Conservation (phyloP, 768 basidiomycete genomes). For the Boletus patriciae region DNA sequence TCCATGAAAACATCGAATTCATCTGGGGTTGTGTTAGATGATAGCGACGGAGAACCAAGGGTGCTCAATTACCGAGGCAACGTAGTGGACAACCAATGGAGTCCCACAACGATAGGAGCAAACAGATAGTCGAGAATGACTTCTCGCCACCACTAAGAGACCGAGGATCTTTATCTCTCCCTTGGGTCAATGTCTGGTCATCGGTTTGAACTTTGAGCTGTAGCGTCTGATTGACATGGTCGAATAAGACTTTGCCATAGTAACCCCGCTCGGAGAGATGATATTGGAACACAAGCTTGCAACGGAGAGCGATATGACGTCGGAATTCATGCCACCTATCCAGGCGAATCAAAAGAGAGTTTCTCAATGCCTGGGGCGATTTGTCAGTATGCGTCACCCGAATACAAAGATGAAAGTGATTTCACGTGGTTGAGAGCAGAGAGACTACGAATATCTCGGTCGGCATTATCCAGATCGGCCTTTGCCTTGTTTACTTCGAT, state of each 20-base stretch:
- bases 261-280: conserved; percentile 86
- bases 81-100: conserved; percentile 91
- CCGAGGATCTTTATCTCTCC: conserved; percentile 78
- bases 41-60: neutral
- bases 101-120: conserved; percentile 95
- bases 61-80: conserved; percentile 66
- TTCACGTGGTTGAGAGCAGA: conserved; percentile 62
- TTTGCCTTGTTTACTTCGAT: conserved; percentile 66
- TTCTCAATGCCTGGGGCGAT: conserved; percentile 58
- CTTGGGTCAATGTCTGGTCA: conserved; percentile 66
- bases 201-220: conserved; percentile 82
- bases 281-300: conserved; percentile 78
- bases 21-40: conserved; percentile 46
- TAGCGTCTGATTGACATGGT: conserved; percentile 66
- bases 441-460: conserved; percentile 64
- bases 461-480: conserved; percentile 56
- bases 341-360: conserved; percentile 64
- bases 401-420: neutral
- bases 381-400: conserved; percentile 7
- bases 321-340: conserved; percentile 86
- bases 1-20: conserved; percentile 99
- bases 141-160: conserved; percentile 94
- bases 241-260: conserved; percentile 85
- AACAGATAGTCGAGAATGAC: conserved; percentile 93
- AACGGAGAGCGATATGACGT: conserved; percentile 82